Conservation (phyloP, 208 protist species). For the Acanthamoeba quina region DNA sequence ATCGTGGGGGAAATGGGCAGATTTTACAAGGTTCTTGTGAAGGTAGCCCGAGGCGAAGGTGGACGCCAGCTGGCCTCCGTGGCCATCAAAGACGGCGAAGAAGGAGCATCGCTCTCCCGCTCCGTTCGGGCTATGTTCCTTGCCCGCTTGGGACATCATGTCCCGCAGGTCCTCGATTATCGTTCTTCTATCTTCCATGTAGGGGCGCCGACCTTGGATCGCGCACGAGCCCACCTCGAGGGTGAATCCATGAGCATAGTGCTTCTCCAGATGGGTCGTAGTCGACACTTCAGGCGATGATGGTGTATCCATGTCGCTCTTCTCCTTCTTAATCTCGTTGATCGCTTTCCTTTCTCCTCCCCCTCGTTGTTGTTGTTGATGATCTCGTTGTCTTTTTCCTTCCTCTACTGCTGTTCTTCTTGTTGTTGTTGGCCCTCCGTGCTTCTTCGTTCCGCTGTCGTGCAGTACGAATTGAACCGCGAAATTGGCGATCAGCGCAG, state of each 20-base stretch:
- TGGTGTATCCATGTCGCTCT: neutral
- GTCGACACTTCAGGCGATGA: neutral
- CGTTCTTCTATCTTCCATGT: slow-evolving; percentile 69
- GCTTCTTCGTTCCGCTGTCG: slow-evolving; percentile 23
- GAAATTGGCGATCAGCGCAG: slow-evolving; percentile 43
- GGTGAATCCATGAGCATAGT: slow-evolving; percentile 32
- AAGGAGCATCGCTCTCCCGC: slow-evolving; percentile 60
- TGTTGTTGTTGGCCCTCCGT: neutral
- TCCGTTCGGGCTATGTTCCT: neutral
- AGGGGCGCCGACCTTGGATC: slow-evolving; percentile 62
- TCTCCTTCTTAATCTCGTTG: neutral
- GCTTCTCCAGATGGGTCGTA: neutral
- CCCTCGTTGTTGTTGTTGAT: neutral
- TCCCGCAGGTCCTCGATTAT: slow-evolving; percentile 40
- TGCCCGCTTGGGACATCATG: neutral
- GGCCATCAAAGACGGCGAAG: slow-evolving; percentile 72
- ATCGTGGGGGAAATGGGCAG: slow-evolving; percentile 35
- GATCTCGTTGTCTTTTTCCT: neutral
- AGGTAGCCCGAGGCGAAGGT: slow-evolving; percentile 65
- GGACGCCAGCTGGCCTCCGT: slow-evolving; percentile 64
- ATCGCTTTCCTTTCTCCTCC: neutral
- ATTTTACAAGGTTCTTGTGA: slow-evolving; percentile 60
- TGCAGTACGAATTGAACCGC: slow-evolving; percentile 7
- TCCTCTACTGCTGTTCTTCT: too few species aligned
- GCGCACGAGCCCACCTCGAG: slow-evolving; percentile 57